Evolutionary conservation across 75 land plant species (phyloP).

Genomic region (Selaginella tamariscina): DNA sequence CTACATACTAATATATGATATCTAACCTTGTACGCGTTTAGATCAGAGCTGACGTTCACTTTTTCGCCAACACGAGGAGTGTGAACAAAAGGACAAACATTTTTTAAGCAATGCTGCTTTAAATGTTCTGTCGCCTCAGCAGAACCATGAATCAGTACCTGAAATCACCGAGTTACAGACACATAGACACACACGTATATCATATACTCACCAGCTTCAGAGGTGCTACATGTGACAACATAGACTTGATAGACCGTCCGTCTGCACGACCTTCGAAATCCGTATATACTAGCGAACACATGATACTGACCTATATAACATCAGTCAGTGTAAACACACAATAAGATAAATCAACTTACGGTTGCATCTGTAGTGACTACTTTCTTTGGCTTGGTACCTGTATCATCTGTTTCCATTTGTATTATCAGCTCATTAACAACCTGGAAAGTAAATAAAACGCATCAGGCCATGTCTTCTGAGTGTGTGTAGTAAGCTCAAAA

Average conservation of each 20-base stretch:
- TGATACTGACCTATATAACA: neutral
- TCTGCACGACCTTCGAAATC: slow-evolving; percentile 97
- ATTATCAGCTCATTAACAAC: neutral
- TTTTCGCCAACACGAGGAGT: slow-evolving; percentile 83
- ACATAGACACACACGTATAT: neutral
- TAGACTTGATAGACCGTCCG: slow-evolving; percentile 84
- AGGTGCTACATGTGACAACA: slow-evolving; percentile 81
- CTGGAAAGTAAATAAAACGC: neutral
- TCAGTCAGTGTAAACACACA: neutral
- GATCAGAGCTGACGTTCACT: slow-evolving; percentile 87
- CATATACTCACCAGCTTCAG: slow-evolving; percentile 55
- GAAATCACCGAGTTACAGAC: slow-evolving; percentile 14
- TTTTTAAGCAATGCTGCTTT: slow-evolving; percentile 73
- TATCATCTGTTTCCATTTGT: neutral
- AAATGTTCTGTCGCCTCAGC: slow-evolving; percentile 98
- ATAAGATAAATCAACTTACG: neutral
- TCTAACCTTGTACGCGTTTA: slow-evolving; percentile 88
- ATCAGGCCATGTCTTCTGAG: too few species aligned
- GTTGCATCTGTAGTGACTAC: neutral
- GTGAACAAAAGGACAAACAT: slow-evolving; percentile 81
- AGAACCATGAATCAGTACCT: slow-evolving; percentile 96
- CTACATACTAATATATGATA: too few species aligned
- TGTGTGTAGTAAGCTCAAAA: too few species aligned
- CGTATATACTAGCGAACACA: slow-evolving; percentile 38
- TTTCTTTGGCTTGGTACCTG: neutral